Conservation (phyloP, 148 eudicot genomes). For the Bassia scoparia region DNA sequence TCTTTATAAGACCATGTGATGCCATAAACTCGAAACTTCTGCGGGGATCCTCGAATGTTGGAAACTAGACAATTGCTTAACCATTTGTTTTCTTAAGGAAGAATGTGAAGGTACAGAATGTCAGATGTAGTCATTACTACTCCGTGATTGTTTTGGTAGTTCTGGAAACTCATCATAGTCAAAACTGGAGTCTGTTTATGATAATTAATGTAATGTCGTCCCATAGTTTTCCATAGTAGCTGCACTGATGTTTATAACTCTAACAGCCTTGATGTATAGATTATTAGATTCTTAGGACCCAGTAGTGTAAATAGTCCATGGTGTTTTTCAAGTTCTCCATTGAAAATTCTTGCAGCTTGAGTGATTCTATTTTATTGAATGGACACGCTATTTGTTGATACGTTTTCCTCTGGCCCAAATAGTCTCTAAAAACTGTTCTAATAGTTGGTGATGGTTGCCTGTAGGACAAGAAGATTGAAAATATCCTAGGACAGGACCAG, state of each 20-base stretch:
- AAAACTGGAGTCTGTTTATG: background rate
- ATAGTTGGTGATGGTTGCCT: slow-evolving; percentile 7
- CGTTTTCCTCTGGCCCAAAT: background rate
- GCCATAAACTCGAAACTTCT: background rate
- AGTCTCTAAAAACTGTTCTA: background rate
- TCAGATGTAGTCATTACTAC: no score
- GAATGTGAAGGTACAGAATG: background rate
- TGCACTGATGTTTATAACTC: background rate
- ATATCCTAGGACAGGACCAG: slow-evolving; percentile 43
- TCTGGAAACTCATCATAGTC: background rate
- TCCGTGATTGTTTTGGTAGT: no score
- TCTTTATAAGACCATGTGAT: background rate
- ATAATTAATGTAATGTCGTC: no score
- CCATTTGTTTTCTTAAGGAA: background rate
- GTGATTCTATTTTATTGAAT: background rate
- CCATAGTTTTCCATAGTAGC: background rate
- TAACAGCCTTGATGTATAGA: background rate
- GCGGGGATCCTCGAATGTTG: background rate
- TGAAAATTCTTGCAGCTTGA: background rate
- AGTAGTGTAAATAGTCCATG: background rate
- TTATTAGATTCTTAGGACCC: background rate
- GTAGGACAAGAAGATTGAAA: slow-evolving; percentile 47
- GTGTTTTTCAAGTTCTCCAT: background rate
- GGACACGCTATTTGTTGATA: background rate
- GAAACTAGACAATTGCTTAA: background rate